Evolutionary conservation across 306 rosid species (phyloP), one percentile per base, ranked within the genome.

Genomic region (Senna tora): DNA sequence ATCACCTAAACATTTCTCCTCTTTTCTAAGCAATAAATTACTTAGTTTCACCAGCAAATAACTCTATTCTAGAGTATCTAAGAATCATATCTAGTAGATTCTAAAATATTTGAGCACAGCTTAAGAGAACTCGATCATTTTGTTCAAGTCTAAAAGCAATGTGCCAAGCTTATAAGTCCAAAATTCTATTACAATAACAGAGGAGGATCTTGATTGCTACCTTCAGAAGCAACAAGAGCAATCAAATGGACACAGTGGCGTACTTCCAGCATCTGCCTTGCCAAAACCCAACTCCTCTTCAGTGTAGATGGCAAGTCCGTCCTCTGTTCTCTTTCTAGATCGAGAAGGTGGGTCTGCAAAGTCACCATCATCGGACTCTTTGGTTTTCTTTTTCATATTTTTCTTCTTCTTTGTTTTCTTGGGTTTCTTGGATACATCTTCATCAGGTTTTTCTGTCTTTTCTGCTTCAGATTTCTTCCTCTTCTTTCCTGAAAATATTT

Each of bases 201-300:
- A 42, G 15, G 73, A 39, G 53, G 30, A 65, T 65, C 49, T 19
- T 38, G 4, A 21, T 20, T 19, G 15, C 60, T 30, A 60, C 13
- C 78, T 60, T 87, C 78, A 89, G 69, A 87, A 92, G 87, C 96
- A 92, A 75, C 96, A 92, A 56, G 88, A 78, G 60, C 97, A 92
- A 80, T 92, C 96, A 79, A 92, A 92, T 49, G 97, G 97, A 68
- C 94, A 92, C 32, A 89, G 88, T 2, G 88, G 80, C 7, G 97
- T 92, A 75, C 55, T 78, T 75, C 97, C 97, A 50, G 89, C 96
- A 72, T 86, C 88, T 7, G 70, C 72, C 6, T 75, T 89, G 73
- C 20, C 57, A 65, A 88, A 22, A 54, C 91, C 77, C 82, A 92
- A 77, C 73, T 90, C 96, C 38, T 92, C 95, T 77, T 90, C 95